These are phyloP conservation scores for Colletotrichum scovillei DNA, from an alignment of 2,329 filamentous ascomycete genomes.

Conservation along the genomic window DNA sequence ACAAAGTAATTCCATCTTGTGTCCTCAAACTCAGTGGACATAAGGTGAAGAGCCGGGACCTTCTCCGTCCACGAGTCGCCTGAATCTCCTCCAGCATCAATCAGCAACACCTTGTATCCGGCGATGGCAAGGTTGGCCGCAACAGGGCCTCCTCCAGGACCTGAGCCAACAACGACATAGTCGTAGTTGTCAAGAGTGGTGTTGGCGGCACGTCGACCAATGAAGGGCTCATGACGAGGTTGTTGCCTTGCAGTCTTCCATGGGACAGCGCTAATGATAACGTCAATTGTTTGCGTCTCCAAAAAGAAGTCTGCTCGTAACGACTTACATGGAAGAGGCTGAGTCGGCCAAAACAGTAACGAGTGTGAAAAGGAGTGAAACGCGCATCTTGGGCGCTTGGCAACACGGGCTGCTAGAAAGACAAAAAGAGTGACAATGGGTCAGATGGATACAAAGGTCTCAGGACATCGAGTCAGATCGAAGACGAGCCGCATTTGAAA, in stretches of 20 bases:
- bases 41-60: slow-evolving; percentile 26
- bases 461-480: neutral
- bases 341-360: slow-evolving; percentile 13
- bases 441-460: neutral
- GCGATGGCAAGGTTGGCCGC: slow-evolving; percentile 66
- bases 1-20: slow-evolving; percentile 33
- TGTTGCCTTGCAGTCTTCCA: neutral
- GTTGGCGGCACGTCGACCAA: neutral
- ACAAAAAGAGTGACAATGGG: slow-evolving; percentile 20
- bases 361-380: slow-evolving; percentile 2
- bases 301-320: neutral
- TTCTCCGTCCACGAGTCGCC: slow-evolving; percentile 41
- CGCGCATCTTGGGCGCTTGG: neutral
- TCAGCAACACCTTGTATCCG: slow-evolving; percentile 65
- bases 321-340: slow-evolving; percentile 7
- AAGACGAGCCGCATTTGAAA: neutral
- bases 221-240: slow-evolving; percentile 8
- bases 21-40: slow-evolving; percentile 30
- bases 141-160: slow-evolving; percentile 65
- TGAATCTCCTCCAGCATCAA: slow-evolving; percentile 69
- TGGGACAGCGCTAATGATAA: neutral
- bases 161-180: slow-evolving; percentile 68
- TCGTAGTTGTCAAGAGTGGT: slow-evolving; percentile 53
- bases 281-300: neutral
- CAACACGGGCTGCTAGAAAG: neutral